Evolutionary conservation across 768 basidiomycete genomes (phyloP), one percentile per base, ranked within the genome.

Genomic region (Boletus patriciae): DNA sequence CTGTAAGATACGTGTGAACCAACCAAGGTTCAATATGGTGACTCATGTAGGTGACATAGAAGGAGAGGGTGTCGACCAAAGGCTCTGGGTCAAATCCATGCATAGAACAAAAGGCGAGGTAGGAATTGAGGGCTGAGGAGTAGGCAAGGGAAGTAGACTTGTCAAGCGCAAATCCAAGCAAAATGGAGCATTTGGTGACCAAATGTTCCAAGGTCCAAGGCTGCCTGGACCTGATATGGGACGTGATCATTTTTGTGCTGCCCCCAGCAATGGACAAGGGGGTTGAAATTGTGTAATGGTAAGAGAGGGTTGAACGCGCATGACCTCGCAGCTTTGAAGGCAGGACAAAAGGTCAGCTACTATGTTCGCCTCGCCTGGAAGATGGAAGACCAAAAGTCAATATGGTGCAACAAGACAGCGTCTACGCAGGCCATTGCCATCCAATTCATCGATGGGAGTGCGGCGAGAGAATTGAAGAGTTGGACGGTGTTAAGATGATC

Each of bases 401-500:
- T 45, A 12, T 53, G 12, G 6, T 9, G 21, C 0, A 8, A 2
- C 0, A 70, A 4, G 7, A 66, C 12, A 0, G 49, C 13, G 16
- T 69, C 52, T 8, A 69, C 58, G 0, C 59, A 55, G 0, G 4
- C 4, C 1, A 60, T 23, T 2, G 71, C 57, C 29, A 71, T 36
- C 29, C 41, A 38, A 44, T 69, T 69, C 36, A 64, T 63, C 0
- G 21, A 23, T 0, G 59, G 58, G 0, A 48, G n/a, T 0, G 65
- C 66, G 0, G 54, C 37, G 0, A 73, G 54, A 2, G 64, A 50
- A 37, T 67, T 66, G 48, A 78, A 78, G 6, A 78, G 67, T 1
- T 62, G 45, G 3, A 77, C 71, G 0, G 73, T 70, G 59, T 75
- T 75, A 0, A 59, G 29, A 29, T 66, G 76, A 46, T 78, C 78